Evolutionary conservation across 768 basidiomycete genomes (phyloP).

Genomic region (Asterophora parasitica): DNA sequence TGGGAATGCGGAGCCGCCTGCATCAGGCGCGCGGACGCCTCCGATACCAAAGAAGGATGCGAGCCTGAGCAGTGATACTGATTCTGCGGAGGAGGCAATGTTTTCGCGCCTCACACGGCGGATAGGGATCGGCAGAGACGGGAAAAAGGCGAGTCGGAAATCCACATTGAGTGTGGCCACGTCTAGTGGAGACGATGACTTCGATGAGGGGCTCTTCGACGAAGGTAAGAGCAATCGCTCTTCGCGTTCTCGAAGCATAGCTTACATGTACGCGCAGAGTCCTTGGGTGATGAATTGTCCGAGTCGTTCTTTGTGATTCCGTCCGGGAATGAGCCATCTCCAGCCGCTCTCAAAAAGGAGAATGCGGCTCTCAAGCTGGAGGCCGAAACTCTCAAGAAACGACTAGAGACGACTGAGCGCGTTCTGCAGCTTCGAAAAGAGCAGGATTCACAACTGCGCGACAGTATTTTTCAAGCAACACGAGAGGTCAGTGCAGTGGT

Average conservation of each 20-base stretch:
- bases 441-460: conserved; percentile 74
- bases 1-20: conserved; percentile 33
- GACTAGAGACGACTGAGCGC: conserved; percentile 57
- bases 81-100: conserved; percentile 56
- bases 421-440: conserved; percentile 66
- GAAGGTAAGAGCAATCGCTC: conserved; percentile 45
- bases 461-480: conserved; percentile 70
- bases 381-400: conserved; percentile 50
- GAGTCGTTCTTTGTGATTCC: conserved; percentile 80
- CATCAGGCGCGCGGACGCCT: conserved; percentile 23
- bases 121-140: conserved; percentile 39
- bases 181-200: conserved; percentile 38
- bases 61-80: conserved; percentile 61
- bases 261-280: conserved; percentile 7
- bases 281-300: conserved; percentile 60
- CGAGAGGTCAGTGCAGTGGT: conserved; percentile 43
- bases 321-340: conserved; percentile 48
- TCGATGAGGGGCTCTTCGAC: conserved; percentile 61
- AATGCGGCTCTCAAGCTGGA: conserved; percentile 62
- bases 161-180: conserved; percentile 12
- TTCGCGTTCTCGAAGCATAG: background rate
- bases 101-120: conserved; percentile 51
- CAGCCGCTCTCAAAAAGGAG: conserved; percentile 55
- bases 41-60: conserved; percentile 38
- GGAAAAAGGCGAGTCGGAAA: conserved; percentile 15